Base-by-base conservation (phyloP, 1,139 yeast genomes). In the Debaryomycetaceae sp. region DNA sequence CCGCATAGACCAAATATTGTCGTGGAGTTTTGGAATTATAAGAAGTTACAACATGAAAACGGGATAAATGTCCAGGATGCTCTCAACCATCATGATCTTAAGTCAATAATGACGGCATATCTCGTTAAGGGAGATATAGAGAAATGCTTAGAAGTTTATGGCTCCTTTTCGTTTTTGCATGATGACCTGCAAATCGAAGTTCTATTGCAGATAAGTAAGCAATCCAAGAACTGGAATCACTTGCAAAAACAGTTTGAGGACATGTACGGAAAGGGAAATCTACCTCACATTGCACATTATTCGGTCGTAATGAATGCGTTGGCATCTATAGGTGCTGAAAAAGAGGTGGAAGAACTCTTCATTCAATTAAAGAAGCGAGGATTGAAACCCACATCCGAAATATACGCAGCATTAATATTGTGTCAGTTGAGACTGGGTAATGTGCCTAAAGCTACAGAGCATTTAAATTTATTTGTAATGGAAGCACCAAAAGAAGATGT, bases 171-270 rank as follows among this genome's bases (percentile, higher is more conserved):
- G 1, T 45, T 54, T 3, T 49, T 69, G 7, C 69, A 66, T 33
- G 53, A 62, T 45, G 74, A 67, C 36, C 65, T 61, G 34, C 77
- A 72, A 48, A 75, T 80, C 45, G 76, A 72, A 38, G 63, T 72
- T 6, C 54, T 81, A 13, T 64, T 82, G 36, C 52, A 63, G 13
- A 69, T 83, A 2, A 72, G 83, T 48, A 81, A 86, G 2, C 65
- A 69, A 37, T 60, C 69, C 13, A 71, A 76, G 37, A 79, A 83
- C 51, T 86, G 90, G 86, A 64, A 65, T 27, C 66, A 75, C 5
- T 68, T 88, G 48, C 85, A 84, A 57, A 55, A 65, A n/a, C 76
- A 80, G 42, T 84, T 87, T 56, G 87, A 85, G 49, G 72, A 70
- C 2, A 68, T 85, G 60, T 77, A 81, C 49, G 83, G 83, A 1